Evolutionary conservation across 108 stramenopile genomes (phyloP).

Genomic region (Epithemia pelagica): DNA sequence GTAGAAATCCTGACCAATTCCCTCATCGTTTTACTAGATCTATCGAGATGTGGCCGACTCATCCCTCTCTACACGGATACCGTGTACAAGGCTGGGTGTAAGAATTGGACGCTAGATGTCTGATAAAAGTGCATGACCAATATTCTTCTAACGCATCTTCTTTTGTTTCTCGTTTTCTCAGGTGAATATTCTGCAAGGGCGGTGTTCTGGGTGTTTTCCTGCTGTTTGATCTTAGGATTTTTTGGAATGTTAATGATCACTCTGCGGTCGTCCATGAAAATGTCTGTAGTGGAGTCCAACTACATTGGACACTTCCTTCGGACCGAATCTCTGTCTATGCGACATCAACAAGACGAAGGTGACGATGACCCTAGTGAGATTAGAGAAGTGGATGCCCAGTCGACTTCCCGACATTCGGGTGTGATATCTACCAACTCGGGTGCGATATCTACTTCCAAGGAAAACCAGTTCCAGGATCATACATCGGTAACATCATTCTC

Average conservation of each 20-base stretch:
- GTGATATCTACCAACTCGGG: not conserved
- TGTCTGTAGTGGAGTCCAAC: not conserved
- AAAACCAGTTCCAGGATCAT: not conserved
- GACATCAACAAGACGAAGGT: not conserved
- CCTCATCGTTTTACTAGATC: not conserved
- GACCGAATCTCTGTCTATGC: not conserved
- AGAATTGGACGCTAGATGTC: not conserved
- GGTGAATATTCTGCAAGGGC: conserved; percentile 6
- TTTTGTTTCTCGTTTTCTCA: not conserved
- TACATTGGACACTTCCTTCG: not conserved
- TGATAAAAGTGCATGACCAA: too few species aligned
- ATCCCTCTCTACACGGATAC: conserved; percentile 13
- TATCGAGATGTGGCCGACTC: conserved; percentile 2
- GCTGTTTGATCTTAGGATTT: conserved; percentile 7
- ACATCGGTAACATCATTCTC: not conserved
- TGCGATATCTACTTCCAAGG: not conserved
- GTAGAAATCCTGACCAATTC: not conserved
- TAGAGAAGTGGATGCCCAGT: not conserved
- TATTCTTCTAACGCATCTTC: not conserved
- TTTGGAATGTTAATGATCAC: conserved; percentile 16
- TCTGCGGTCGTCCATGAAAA: conserved; percentile 11
- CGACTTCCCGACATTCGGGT: not conserved
- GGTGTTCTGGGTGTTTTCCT: conserved; percentile 10
- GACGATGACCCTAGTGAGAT: not conserved
- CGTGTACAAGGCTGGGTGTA: conserved; percentile 12